These are phyloP conservation scores for Aspergillus amoenus DNA, from an alignment of 2,329 filamentous ascomycete species.

Conservation along the genomic window DNA sequence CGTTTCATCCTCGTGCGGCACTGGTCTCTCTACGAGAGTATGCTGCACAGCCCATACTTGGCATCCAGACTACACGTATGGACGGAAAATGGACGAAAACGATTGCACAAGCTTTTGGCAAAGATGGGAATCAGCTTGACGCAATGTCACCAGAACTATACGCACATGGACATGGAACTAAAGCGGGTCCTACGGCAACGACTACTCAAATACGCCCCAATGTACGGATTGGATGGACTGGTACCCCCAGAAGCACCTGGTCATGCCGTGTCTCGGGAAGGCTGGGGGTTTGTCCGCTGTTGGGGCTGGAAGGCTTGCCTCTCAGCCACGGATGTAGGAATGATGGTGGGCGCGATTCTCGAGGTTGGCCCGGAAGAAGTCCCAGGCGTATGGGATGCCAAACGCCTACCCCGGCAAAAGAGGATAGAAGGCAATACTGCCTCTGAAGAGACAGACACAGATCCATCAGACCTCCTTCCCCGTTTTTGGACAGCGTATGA, in stretches of 20 bases:
- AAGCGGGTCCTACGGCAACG: constrained; percentile 84
- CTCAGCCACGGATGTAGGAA: constrained; percentile 90
- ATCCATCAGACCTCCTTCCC: constrained; percentile 36
- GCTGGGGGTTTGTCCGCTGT: constrained; percentile 94
- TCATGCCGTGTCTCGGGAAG: constrained; percentile 73
- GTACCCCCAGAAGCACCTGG: constrained; percentile 77
- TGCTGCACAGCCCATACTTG: constrained; percentile 95
- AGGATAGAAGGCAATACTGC: constrained; percentile 16
- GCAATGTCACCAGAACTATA: constrained; percentile 93
- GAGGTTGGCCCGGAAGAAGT: constrained; percentile 68
- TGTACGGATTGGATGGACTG: constrained; percentile 92
- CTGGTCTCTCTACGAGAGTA: constrained; percentile 97
- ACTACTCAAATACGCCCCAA: constrained; percentile 83
- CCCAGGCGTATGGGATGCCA: constrained; percentile 33
- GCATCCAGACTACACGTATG: constrained; percentile 90
- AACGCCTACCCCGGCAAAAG: constrained; percentile 25
- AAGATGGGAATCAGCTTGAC: constrained; percentile 97
- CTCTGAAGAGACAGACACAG: constrained; percentile 18
- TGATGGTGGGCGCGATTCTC: constrained; percentile 85
- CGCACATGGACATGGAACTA: constrained; percentile 97
- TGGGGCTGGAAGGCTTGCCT: constrained; percentile 98
- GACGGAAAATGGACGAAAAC: constrained; percentile 84
- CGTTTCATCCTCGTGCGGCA: constrained; percentile 89
- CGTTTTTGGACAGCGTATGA: constrained; percentile 63
- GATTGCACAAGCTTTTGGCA: constrained; percentile 88